phyloP scores from a whole-genome alignment of 2,329 filamentous ascomycete genomes.

The Botrytis byssoidea region DNA sequence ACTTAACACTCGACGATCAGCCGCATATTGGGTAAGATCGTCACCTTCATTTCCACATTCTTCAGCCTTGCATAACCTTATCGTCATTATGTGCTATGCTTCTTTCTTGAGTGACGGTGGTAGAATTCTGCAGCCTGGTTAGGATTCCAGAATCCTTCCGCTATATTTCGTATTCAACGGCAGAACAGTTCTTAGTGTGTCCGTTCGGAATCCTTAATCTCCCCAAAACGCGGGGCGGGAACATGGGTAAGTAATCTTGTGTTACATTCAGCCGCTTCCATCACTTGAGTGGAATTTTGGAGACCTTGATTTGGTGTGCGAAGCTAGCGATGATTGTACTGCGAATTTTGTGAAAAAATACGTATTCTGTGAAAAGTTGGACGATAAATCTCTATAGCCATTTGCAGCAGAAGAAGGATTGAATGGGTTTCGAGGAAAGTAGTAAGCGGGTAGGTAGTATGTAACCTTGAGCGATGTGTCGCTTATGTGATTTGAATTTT shows the following conservation, averaged over 20 bases:
- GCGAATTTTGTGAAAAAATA: too few relatives aligned
- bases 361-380: neutral
- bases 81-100: neutral
- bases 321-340: neutral
- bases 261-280: constrained; percentile 2
- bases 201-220: neutral
- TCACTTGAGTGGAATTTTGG: neutral
- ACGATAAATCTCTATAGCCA: neutral
- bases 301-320: neutral
- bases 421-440: neutral
- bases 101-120: neutral
- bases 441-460: neutral
- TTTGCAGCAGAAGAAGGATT: too few relatives aligned
- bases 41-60: constrained; percentile 13
- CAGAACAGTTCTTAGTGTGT: neutral
- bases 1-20: neutral
- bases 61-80: neutral
- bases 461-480: neutral
- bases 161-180: neutral
- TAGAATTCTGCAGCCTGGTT: neutral
- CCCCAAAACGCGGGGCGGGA: neutral
- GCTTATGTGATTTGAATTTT: neutral
- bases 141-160: neutral
- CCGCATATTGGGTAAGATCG: neutral
- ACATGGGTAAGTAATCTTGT: neutral